phyloP scores from a whole-genome alignment of 2,329 filamentous ascomycete species.

The Blastomyces gilchristii region DNA sequence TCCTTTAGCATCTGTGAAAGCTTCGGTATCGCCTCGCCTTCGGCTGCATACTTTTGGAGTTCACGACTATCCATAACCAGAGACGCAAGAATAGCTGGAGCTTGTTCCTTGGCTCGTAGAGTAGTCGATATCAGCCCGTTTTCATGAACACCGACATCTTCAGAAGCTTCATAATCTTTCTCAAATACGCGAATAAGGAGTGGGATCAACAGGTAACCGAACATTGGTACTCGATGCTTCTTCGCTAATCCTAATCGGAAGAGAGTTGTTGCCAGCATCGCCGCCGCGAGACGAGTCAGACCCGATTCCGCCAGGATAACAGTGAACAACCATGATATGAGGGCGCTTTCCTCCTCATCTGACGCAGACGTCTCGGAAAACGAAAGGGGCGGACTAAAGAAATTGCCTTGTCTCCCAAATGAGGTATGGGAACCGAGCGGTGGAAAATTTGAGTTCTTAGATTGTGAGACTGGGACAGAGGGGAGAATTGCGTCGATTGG shows the following conservation, averaged over 20 bases:
- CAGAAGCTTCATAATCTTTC: constrained; percentile 36
- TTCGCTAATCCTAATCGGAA: constrained; percentile 58
- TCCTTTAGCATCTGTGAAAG: constrained; percentile 55
- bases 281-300: constrained; percentile 56
- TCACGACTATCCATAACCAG: constrained; percentile 68
- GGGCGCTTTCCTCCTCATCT: constrained; percentile 57
- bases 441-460: constrained; percentile 40
- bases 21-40: constrained; percentile 53
- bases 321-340: constrained; percentile 61
- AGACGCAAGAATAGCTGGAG: constrained; percentile 65
- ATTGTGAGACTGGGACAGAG: constrained; percentile 29
- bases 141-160: constrained; percentile 32
- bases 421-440: constrained; percentile 40
- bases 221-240: constrained; percentile 52
- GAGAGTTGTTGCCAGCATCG: constrained; percentile 57
- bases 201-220: constrained; percentile 60
- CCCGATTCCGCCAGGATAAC: constrained; percentile 36
- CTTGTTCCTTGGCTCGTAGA: constrained; percentile 54
- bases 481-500: constrained; percentile 59
- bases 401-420: constrained; percentile 29
- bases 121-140: constrained; percentile 33
- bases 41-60: constrained; percentile 72
- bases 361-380: constrained; percentile 31
- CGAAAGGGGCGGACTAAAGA: constrained; percentile 27
- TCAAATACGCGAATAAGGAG: constrained; percentile 58